Percentiles rank a stretch among this genome's conserved stretches.
Evolutionary conservation across 306 rosid species (phyloP).

Genomic region (Morella rubra): DNA sequence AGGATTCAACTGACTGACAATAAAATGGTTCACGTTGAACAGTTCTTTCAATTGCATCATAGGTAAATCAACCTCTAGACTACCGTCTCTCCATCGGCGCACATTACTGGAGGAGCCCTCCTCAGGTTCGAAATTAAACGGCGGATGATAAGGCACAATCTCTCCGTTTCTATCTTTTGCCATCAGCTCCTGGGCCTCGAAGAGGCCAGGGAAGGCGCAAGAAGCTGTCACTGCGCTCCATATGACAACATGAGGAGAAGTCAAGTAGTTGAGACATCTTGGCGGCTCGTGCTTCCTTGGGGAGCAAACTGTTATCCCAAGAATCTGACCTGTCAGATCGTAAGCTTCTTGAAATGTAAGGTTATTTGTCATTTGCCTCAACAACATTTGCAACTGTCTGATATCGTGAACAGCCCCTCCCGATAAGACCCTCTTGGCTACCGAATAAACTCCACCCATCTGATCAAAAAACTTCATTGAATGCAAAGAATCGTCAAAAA

Average conservation of each 20-base stretch:
- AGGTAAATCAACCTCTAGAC: slow-evolving; percentile 95
- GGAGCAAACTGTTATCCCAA: slow-evolving; percentile 95
- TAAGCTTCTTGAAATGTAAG: slow-evolving; percentile 98
- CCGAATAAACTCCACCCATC: slow-evolving; percentile 87
- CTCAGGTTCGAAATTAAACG: slow-evolving; percentile 90
- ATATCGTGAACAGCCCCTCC: slow-evolving; percentile 92
- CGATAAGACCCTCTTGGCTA: slow-evolving; percentile 77
- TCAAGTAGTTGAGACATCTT: slow-evolving; percentile 96
- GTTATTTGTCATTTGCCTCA: slow-evolving; percentile 83
- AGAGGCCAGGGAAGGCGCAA: slow-evolving; percentile 97
- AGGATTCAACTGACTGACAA: slow-evolving; percentile 95
- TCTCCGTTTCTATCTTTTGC: slow-evolving; percentile 96
- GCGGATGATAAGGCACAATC: slow-evolving; percentile 93
- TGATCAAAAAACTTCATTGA: slow-evolving; percentile 85
- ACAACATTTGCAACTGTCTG: slow-evolving; percentile 83
- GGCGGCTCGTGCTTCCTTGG: slow-evolving; percentile 98
- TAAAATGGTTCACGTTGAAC: slow-evolving; percentile 93
- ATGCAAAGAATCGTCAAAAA: slow-evolving; percentile 87
- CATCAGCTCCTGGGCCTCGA: slow-evolving; percentile 99
- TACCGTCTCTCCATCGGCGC: slow-evolving; percentile 98
- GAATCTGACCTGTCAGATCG: slow-evolving; percentile 94
- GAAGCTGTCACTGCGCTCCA: slow-evolving; percentile 99
- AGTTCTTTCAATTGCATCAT: slow-evolving; percentile 93
- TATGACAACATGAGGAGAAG: slow-evolving; percentile 95
- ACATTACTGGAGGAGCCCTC: slow-evolving; percentile 60